Percentiles rank a stretch among this genome's conserved stretches.
Conservation (phyloP, 2,329 filamentous ascomycete genomes). For the Fusarium sp. region DNA sequence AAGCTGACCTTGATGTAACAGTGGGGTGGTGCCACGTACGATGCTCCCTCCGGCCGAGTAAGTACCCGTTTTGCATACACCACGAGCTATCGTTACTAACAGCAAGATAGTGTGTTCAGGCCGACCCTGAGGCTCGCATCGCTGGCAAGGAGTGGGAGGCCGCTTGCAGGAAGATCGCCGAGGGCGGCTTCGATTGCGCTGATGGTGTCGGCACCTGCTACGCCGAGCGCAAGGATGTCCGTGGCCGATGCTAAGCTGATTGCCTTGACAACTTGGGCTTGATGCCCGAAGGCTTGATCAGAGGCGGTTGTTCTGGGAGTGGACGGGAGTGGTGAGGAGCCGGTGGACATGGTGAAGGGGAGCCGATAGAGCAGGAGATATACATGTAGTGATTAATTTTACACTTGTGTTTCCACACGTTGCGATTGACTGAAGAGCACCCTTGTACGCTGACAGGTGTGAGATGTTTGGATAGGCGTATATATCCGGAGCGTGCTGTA, state of each 20-base stretch:
- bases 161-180: constrained; percentile 29
- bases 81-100: not conserved
- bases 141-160: constrained; percentile 39
- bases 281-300: not conserved
- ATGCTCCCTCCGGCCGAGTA: constrained; percentile 32
- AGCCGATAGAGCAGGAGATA: too few species aligned
- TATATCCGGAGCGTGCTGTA: too few species aligned
- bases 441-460: too few species aligned
- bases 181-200: constrained; percentile 27
- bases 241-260: constrained; percentile 24
- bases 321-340: too few species aligned
- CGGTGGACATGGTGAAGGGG: too few species aligned
- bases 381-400: too few species aligned
- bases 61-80: not conserved
- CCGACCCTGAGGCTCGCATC: constrained; percentile 17
- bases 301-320: too few species aligned
- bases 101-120: constrained; percentile 13
- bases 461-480: too few species aligned
- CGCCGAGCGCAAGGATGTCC: constrained; percentile 14
- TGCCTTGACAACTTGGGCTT: not conserved
- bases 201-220: constrained; percentile 37
- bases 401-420: too few species aligned
- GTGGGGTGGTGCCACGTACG: constrained; percentile 31
- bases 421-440: too few species aligned
- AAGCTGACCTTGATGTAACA: not conserved